phyloP scores from a whole-genome alignment of 805 yeast genomes.

The Clavispora fructus region DNA sequence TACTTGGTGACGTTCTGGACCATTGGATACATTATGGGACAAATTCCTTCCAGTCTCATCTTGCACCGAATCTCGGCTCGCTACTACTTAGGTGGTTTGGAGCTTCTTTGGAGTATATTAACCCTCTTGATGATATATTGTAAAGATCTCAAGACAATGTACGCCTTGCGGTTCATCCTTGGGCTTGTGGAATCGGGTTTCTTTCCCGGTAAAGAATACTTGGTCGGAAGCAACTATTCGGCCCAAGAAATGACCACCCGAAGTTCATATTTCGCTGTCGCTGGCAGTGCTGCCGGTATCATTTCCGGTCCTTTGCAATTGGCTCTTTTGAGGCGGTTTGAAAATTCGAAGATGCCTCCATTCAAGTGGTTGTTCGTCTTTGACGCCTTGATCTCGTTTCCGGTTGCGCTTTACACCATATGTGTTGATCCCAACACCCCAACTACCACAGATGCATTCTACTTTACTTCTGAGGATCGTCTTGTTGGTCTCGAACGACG shows the following conservation, averaged over 20 bases:
- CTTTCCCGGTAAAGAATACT: constrained; percentile 56
- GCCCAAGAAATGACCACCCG: constrained; percentile 24
- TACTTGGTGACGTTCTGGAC: constrained; percentile 14
- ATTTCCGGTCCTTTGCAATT: constrained; percentile 32
- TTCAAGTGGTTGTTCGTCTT: constrained; percentile 33
- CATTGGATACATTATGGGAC: constrained; percentile 13
- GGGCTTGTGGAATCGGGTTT: constrained; percentile 47
- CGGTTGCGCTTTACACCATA: constrained; percentile 29
- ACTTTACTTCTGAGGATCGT: constrained; percentile 22
- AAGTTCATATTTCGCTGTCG: constrained; percentile 26
- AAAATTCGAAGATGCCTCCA: constrained; percentile 18
- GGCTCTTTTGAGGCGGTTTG: constrained; percentile 20
- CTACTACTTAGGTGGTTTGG: constrained; percentile 39
- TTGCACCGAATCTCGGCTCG: constrained; percentile 40
- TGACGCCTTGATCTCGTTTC: constrained; percentile 30
- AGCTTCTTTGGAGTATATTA: constrained; percentile 39
- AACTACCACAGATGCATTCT: constrained; percentile 28
- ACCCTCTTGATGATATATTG: constrained; percentile 23
- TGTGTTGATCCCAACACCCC: constrained; percentile 31
- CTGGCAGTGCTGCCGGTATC: constrained; percentile 23
- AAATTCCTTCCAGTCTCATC: constrained; percentile 18
- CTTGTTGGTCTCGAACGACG: constrained; percentile 43
- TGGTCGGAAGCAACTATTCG: constrained; percentile 31
- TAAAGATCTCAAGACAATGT: constrained; percentile 7
- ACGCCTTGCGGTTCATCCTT: constrained; percentile 15